These are phyloP conservation scores for Sphaerostilbella broomeana DNA, from an alignment of 2,329 filamentous ascomycete species.

Conservation along the genomic window DNA sequence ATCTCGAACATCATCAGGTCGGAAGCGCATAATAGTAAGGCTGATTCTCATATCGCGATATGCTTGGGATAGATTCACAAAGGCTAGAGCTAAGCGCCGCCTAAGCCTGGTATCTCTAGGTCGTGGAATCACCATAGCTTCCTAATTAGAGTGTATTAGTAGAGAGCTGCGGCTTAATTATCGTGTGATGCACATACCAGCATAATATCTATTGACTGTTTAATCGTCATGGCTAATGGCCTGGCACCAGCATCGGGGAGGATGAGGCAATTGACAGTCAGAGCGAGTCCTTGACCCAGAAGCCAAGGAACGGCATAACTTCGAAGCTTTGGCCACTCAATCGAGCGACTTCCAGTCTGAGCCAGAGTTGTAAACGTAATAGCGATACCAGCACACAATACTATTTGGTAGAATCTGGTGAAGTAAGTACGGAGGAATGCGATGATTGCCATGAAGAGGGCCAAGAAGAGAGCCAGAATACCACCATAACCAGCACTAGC, in stretches of 20 bases:
- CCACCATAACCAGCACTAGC: constrained; percentile 46
- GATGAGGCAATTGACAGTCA: constrained; percentile 41
- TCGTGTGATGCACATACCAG: constrained; percentile 28
- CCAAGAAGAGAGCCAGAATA: constrained; percentile 48
- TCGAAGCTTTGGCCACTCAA: constrained; percentile 45
- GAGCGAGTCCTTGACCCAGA: constrained; percentile 46
- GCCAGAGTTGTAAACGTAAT: constrained; percentile 48
- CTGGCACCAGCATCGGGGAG: constrained; percentile 51
- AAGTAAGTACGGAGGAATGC: constrained; percentile 50
- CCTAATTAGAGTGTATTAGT: constrained; percentile 14
- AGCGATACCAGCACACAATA: constrained; percentile 49
- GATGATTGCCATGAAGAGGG: constrained; percentile 44
- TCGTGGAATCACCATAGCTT: constrained; percentile 27
- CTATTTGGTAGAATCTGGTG: constrained; percentile 48
- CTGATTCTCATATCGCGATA: constrained; percentile 52
- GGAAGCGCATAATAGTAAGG: constrained; percentile 48
- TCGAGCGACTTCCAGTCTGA: constrained; percentile 35
- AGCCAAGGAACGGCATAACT: constrained; percentile 50
- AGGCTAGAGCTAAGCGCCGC: constrained; percentile 42
- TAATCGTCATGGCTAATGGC: constrained; percentile 41
- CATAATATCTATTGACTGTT: constrained; percentile 42
- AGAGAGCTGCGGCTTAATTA: too few species aligned
- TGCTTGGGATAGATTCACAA: constrained; percentile 49
- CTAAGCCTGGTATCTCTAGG: constrained; percentile 28
- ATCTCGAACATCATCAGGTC: constrained; percentile 41